Evolutionary conservation across 78 protist species (phyloP), one percentile per base, ranked within the genome.

Genomic region (Polysphondylium violaceum): DNA sequence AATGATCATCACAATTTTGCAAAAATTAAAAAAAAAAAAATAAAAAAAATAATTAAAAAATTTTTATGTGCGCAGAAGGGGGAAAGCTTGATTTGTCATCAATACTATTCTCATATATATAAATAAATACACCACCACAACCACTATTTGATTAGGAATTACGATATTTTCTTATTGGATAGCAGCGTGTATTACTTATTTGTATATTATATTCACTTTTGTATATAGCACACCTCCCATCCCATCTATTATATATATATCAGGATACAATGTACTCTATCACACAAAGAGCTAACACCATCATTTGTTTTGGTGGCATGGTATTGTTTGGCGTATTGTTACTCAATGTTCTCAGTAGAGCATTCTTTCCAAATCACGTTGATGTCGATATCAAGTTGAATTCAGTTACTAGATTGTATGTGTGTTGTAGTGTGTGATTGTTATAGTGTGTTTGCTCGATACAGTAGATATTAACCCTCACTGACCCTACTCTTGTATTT

Each of bases 261-360:
- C n/a, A 33, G 6, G 0, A 71, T 51, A 58, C 6, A 47, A 83
- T 83, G 91, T 61, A 83, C 43, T 58, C 79, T 27, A 29, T 69
- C 14, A 43, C 79, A 23, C 91, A 83, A 56, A 83, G 91, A 69
- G 91, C 81, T 17, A 83, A 83, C 25, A 23, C 63, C 0, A 83
- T 83, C 1, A 51, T 83, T 44, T 83, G 91, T 73, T 83, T 83
- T 69, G 91, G 91, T 5, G 91, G 81, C 41, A 74, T 83, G 16
- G 91, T 83, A 25, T 69, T 83, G 43, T 56, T 69, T 58, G 91
- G 91, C 40, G 79, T 83, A 25, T 63, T 83, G 27, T 17, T 83
- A 33, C 44, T 83, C 38, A 83, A 83, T 83, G 29, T 55, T 35
- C 38, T 83, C 1, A 71, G 81, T 40, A 67, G 91, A 83, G 50